A percentile compares a stretch with the other conserved stretches of the same genome.
Conservation (phyloP, 2,329 filamentous ascomycete species). For the Colletotrichum euphorbiae region DNA sequence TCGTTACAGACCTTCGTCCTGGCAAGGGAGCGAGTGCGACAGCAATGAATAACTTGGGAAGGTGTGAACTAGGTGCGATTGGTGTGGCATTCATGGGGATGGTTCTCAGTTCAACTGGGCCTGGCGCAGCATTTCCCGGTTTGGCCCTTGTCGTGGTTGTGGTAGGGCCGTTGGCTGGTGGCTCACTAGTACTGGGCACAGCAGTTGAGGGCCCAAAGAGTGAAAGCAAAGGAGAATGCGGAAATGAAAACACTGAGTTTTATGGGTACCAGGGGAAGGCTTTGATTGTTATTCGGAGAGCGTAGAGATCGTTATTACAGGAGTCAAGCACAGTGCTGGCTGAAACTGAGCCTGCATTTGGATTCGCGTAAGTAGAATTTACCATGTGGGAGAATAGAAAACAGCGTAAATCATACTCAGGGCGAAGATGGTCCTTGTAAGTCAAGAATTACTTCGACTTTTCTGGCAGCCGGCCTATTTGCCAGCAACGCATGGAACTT, state of each 20-base stretch:
- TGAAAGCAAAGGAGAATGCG: not conserved
- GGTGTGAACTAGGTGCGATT: constrained; percentile 23
- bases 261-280: too few relatives aligned
- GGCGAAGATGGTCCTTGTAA: too few relatives aligned
- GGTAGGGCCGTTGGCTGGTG: constrained; percentile 25
- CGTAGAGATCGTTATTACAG: too few relatives aligned
- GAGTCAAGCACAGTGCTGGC: too few relatives aligned
- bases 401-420: too few relatives aligned
- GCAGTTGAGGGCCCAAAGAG: constrained; percentile 26
- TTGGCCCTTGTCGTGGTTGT: constrained; percentile 20
- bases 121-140: constrained; percentile 12
- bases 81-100: constrained; percentile 18
- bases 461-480: too few relatives aligned
- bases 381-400: too few relatives aligned
- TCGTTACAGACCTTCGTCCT: constrained; percentile 49
- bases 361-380: too few relatives aligned
- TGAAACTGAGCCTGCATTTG: too few relatives aligned
- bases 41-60: constrained; percentile 49
- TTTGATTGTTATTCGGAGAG: too few relatives aligned
- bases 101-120: constrained; percentile 9
- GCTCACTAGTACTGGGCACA: constrained; percentile 35
- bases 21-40: constrained; percentile 47
- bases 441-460: too few relatives aligned
- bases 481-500: too few relatives aligned
- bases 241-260: not conserved